Evolutionary conservation across 306 rosid species (phyloP).

Genomic region (Purshia tridentata): DNA sequence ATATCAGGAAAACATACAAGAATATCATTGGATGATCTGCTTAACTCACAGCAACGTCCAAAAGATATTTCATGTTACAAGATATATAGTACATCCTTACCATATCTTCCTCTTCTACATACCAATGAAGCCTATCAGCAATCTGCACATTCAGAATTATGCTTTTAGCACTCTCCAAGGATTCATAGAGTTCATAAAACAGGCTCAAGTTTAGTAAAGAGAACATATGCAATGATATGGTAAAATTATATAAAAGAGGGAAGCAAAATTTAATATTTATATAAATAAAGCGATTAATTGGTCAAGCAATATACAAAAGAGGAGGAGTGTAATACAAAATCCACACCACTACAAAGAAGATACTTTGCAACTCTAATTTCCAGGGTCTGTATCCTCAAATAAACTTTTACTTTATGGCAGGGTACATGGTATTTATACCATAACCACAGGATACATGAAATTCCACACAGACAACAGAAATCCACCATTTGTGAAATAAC

Average conservation of each 20-base stretch:
- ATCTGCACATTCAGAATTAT: constrained; percentile 57
- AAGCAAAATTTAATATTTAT: not conserved
- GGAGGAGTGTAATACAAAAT: not conserved
- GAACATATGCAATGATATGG: not conserved
- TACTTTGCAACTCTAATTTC: no score
- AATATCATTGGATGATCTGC: not conserved
- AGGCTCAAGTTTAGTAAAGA: not conserved
- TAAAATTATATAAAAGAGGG: not conserved
- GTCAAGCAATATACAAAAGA: not conserved
- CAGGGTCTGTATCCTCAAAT: no score
- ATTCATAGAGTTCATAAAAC: constrained; percentile 1
- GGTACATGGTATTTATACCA: no score
- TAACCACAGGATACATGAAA: no score
- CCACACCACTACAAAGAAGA: not conserved
- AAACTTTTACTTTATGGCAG: no score
- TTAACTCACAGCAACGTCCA: constrained; percentile 9
- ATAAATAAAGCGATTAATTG: not conserved
- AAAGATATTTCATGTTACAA: not conserved
- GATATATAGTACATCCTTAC: constrained; percentile 42
- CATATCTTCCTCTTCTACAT: constrained; percentile 65
- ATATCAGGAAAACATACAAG: not conserved
- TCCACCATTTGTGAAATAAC: no score
- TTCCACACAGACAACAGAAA: no score
- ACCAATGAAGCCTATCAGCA: constrained; percentile 74
- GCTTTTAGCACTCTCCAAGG: constrained; percentile 26